Conservation (phyloP, 495 filamentous ascomycete genomes). For the Oleoguttula mirabilis region DNA sequence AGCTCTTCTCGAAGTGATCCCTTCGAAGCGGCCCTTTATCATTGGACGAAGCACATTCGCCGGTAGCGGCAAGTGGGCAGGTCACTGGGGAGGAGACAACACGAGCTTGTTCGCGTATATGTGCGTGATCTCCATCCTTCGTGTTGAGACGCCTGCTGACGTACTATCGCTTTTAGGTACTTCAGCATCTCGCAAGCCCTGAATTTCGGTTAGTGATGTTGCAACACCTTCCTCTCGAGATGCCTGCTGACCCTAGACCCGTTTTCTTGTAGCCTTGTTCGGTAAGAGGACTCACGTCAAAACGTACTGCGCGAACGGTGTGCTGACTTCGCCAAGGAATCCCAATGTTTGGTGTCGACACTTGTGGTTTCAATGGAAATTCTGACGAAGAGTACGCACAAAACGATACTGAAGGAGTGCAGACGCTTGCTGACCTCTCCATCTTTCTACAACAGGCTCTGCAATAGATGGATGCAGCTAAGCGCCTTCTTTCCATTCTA, state of each 20-base stretch:
- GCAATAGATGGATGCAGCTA: slow-evolving; percentile 27
- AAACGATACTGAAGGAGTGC: no score
- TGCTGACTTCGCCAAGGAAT: no score
- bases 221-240: no score
- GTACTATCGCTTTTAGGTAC: no score
- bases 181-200: slow-evolving; percentile 74
- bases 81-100: slow-evolving; percentile 86
- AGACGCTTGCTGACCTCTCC: no score
- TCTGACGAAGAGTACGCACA: slow-evolving; percentile 56
- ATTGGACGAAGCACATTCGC: slow-evolving; percentile 76
- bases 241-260: no score
- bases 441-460: no score
- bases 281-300: no score
- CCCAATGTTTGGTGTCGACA: slow-evolving; percentile 59
- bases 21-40: slow-evolving; percentile 66
- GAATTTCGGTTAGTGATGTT: no score
- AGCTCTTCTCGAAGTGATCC: slow-evolving; percentile 50
- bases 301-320: no score
- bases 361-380: slow-evolving; percentile 71
- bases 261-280: no score
- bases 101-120: slow-evolving; percentile 44
- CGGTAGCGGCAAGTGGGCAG: slow-evolving; percentile 67
- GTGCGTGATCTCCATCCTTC: slow-evolving; percentile 46
- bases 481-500: slow-evolving; percentile 26
- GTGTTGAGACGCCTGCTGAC: no score